Base-by-base conservation (phyloP, 768 basidiomycete genomes). In the Podaxis mareebaensis region DNA sequence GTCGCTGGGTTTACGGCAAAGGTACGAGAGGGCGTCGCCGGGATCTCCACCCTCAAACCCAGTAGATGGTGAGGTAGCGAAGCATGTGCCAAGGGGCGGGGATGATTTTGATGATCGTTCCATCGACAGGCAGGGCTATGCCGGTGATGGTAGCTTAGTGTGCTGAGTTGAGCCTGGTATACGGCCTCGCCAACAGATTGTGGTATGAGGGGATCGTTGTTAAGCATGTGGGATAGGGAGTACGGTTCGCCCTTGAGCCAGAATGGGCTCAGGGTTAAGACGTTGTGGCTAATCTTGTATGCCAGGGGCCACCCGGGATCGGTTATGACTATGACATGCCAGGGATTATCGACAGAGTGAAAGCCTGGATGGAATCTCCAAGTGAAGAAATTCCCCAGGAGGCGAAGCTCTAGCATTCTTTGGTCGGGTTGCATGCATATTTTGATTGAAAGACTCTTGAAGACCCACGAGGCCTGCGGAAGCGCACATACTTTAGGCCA, bases 181-280 rank as follows among this genome's bases (percentile, higher is more conserved):
- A 84, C 70, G 0, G 80, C 81, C 13, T 81, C 87, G 10, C 82
- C 84, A 4, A 78, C 75, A 65, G 86, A 84, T 20, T 77, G 70
- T 0, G 79, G 72, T 60, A 72, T 68, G 0, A 75, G 67, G 10
- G 63, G 64, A 64, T 85, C 79, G 42, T 76, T 69, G 52, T 78
- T 70, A 51, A 89, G 80, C 74, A 88, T 85, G 67, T 87, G 79
- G 8, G 69, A 38, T 48, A 88, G 81, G 2, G 86, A 88, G 71
- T 89, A 89, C 0, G 82, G 80, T 67, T 87, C 76, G 0, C 79
- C 83, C 69, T 89, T 89, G 71, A 87, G 67, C 86, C 85, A 89
- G 72, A 89, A 87, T 38, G 70, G 67, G 59, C 85, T 84, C 4
- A 69, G 70, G 2, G 68, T 69, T 57, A 81, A 68, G 38, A 84